phyloP scores from a whole-genome alignment of 2,329 filamentous ascomycete species.

The Paraconiothyrium brasiliense region DNA sequence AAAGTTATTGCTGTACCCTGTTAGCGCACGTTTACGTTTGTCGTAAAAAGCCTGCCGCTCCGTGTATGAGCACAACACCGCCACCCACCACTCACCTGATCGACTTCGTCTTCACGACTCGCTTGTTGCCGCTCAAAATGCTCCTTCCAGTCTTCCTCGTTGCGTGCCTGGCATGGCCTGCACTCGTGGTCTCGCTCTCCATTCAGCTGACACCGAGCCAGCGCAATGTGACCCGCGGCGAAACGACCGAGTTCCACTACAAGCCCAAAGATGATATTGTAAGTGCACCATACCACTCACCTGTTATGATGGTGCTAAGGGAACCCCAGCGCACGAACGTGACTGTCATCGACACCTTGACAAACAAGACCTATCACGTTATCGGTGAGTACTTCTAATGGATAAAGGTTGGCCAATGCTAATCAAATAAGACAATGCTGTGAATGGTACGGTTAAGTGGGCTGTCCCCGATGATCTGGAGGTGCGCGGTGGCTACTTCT shows the following conservation, averaged over 20 bases:
- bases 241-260: not conserved
- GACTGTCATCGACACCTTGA: slow-evolving; percentile 3
- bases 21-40: not conserved
- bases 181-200: not conserved
- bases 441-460: not conserved
- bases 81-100: not conserved
- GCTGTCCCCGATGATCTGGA: slow-evolving; percentile 1
- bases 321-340: not conserved
- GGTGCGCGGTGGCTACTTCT: slow-evolving; percentile 10
- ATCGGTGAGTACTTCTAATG: not conserved
- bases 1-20: not conserved
- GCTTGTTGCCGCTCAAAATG: not conserved
- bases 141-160: not conserved
- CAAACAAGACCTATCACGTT: not conserved
- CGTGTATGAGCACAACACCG: not conserved
- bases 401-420: not conserved
- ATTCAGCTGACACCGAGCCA: not conserved
- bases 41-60: not conserved
- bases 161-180: not conserved
- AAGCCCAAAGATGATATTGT: not conserved
- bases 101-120: not conserved
- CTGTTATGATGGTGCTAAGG: not conserved
- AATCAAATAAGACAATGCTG: not conserved
- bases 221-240: slow-evolving; percentile 4
- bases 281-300: not conserved